Percentiles rank a stretch among this genome's conserved stretches.
These are phyloP conservation scores for Aspergillus ostianus DNA, from an alignment of 495 filamentous ascomycete species.

Conservation along the genomic window DNA sequence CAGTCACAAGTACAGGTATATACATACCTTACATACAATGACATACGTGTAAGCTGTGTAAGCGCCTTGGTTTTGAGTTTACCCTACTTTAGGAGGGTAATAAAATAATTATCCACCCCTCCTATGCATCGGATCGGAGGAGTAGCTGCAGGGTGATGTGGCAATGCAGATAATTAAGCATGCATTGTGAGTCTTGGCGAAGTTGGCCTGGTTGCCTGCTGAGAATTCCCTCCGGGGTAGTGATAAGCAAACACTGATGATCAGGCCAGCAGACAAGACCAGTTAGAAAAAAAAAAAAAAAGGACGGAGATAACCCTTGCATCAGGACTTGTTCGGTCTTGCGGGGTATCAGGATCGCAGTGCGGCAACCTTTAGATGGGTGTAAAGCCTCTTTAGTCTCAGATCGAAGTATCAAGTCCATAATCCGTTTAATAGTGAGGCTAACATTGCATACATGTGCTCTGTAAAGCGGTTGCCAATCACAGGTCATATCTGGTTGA, in stretches of 20 bases:
- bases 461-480: background rate
- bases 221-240: background rate
- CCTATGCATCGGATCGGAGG: background rate
- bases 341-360: background rate
- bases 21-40: background rate
- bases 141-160: constrained; percentile 2
- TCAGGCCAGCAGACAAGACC: background rate
- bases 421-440: background rate
- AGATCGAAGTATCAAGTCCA: background rate
- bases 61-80: background rate
- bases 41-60: background rate
- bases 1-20: background rate
- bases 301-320: background rate
- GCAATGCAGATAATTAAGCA: constrained; percentile 4
- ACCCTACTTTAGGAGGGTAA: too few species aligned
- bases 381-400: background rate
- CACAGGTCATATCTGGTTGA: background rate
- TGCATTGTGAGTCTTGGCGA: background rate
- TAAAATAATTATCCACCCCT: background rate
- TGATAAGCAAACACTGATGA: background rate
- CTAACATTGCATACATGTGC: background rate
- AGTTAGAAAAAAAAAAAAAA: background rate
- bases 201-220: background rate
- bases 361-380: background rate
- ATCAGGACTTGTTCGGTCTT: background rate